phyloP scores from a whole-genome alignment of 129 eudicot species.

The Artemisia tridentata region DNA sequence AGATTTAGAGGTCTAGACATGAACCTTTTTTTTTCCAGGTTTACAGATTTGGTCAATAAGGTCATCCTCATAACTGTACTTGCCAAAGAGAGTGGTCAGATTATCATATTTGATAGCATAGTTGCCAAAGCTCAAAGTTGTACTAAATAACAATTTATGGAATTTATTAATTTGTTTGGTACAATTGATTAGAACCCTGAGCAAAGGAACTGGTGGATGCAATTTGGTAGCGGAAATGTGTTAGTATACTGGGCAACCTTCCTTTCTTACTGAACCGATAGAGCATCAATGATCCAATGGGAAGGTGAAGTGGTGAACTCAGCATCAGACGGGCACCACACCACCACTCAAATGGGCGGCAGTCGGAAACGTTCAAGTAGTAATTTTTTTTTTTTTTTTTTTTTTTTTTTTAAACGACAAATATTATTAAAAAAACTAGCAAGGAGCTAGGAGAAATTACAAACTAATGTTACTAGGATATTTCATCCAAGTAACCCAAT shows the following conservation, averaged over 20 bases:
- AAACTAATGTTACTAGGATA: no score
- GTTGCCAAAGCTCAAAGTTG: neutral
- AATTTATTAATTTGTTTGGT: conserved; percentile 8
- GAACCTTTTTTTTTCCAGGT: no score
- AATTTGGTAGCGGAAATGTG: conserved; percentile 70
- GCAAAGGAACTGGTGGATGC: conserved; percentile 97
- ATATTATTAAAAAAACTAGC: no score
- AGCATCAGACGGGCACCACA: conserved; percentile 74
- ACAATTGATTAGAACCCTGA: conserved; percentile 63
- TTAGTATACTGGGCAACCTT: conserved; percentile 86
- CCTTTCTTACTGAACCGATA: conserved; percentile 64
- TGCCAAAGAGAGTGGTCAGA: no score
- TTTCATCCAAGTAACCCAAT: no score
- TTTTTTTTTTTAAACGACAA: no score
- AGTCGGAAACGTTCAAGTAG: conserved; percentile 75
- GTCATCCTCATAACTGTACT: no score
- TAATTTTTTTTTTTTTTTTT: no score
- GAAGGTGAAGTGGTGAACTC: conserved; percentile 92
- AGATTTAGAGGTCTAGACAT: no score
- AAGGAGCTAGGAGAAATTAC: no score
- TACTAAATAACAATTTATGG: neutral
- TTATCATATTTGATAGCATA: no score
- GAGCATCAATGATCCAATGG: conserved; percentile 87
- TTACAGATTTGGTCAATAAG: no score
- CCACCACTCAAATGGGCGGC: conserved; percentile 90